These are phyloP conservation scores for Monosporozyma unispora DNA, from an alignment of 805 yeast species.

Conservation along the genomic window DNA sequence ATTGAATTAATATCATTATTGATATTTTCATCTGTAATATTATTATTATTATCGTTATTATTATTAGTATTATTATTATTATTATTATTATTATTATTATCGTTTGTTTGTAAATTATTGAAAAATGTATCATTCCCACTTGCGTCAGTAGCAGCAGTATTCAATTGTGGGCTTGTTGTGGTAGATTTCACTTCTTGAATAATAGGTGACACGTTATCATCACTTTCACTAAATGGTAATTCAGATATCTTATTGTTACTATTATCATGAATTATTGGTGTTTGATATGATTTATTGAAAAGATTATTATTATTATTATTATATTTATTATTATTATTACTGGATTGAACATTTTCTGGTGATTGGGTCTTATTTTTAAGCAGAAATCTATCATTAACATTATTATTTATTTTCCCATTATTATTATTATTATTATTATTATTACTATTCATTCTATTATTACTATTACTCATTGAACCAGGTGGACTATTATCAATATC, in stretches of 20 bases:
- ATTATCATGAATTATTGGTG: not conserved
- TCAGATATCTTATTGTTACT: constrained; percentile 15
- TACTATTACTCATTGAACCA: not conserved
- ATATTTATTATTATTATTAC: not conserved
- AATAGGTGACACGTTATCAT: constrained; percentile 1
- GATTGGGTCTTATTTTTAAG: constrained; percentile 21
- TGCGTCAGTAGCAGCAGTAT: not conserved
- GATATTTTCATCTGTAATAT: not conserved
- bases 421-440: not conserved
- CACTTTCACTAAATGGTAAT: constrained; percentile 19
- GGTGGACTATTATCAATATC: constrained; percentile 3
- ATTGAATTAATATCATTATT: constrained; percentile 6
- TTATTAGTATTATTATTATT: not conserved
- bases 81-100: not conserved
- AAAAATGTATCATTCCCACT: not conserved
- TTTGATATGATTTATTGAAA: not conserved
- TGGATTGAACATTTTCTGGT: not conserved
- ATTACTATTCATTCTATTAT: not conserved
- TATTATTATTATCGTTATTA: not conserved
- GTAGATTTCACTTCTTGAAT: not conserved
- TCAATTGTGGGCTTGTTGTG: not conserved
- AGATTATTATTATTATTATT: not conserved
- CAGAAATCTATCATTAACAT: constrained; percentile 11
- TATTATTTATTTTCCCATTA: not conserved
- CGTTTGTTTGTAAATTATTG: not conserved